These are phyloP conservation scores for Pestalotiopsis sp. DNA, from an alignment of 2,329 filamentous ascomycete species.

Conservation along the genomic window DNA sequence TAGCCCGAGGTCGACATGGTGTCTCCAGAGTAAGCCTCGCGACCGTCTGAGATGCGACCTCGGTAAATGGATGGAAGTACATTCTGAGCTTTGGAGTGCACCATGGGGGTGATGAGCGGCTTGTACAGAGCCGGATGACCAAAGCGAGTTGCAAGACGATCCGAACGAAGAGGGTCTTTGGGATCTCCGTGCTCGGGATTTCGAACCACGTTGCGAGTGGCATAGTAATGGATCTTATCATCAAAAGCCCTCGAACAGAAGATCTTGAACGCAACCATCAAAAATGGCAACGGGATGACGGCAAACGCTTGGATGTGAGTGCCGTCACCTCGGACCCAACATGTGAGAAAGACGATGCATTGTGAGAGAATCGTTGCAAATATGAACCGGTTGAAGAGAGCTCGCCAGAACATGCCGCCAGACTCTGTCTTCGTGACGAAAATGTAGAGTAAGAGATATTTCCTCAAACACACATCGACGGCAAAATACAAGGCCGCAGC, in stretches of 20 bases:
- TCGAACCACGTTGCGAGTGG: slow-evolving; percentile 60
- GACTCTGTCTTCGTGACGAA: slow-evolving; percentile 98
- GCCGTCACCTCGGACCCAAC: slow-evolving; percentile 70
- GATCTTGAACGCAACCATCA: slow-evolving; percentile 83
- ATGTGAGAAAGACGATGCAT: slow-evolving; percentile 74
- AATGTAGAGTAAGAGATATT: slow-evolving; percentile 91
- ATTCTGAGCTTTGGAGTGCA: slow-evolving; percentile 87
- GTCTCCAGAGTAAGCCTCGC: slow-evolving; percentile 60
- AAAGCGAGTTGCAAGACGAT: slow-evolving; percentile 76
- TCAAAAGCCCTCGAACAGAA: slow-evolving; percentile 82
- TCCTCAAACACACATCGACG: slow-evolving; percentile 88
- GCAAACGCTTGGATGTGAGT: slow-evolving; percentile 64
- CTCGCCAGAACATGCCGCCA: slow-evolving; percentile 89
- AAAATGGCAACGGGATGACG: slow-evolving; percentile 74
- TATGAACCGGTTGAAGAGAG: slow-evolving; percentile 89
- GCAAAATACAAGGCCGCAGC: slow-evolving; percentile 88
- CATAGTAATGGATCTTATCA: slow-evolving; percentile 78
- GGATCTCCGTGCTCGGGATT: slow-evolving; percentile 46
- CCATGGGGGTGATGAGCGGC: slow-evolving; percentile 91
- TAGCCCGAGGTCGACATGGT: slow-evolving; percentile 69
- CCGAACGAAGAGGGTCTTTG: slow-evolving; percentile 60
- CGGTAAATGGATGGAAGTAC: slow-evolving; percentile 84
- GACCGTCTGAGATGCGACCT: slow-evolving; percentile 73
- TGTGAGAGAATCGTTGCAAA: slow-evolving; percentile 82
- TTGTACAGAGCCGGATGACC: slow-evolving; percentile 91